Evolutionary conservation across 129 eudicot genomes (phyloP).

Genomic region (Tagetes patula): DNA sequence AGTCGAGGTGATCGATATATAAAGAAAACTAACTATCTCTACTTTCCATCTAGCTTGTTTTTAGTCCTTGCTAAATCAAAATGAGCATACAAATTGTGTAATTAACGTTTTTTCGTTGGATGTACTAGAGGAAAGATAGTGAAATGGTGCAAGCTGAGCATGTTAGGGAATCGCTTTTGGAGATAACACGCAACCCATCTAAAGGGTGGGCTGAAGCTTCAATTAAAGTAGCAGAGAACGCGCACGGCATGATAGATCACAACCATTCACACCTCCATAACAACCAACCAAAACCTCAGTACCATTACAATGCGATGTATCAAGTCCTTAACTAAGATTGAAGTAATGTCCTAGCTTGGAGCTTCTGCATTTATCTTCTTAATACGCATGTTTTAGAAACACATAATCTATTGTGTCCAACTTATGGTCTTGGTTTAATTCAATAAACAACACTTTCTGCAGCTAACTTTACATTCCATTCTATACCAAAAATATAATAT

Average conservation of each 20-base stretch:
- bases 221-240: constrained; percentile 41
- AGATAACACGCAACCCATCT: constrained; percentile 60
- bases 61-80: background rate
- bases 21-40: background rate
- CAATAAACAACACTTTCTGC: constrained; percentile 31
- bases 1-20: constrained; percentile 62
- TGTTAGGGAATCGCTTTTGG: constrained; percentile 78
- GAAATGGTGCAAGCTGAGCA: constrained; percentile 81
- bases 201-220: constrained; percentile 51
- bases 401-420: constrained; percentile 19
- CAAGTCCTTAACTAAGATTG: constrained; percentile 33
- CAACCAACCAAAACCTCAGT: constrained; percentile 36
- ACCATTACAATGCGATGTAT: constrained; percentile 38
- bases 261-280: constrained; percentile 41
- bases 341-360: background rate
- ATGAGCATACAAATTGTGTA: background rate
- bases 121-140: constrained; percentile 59
- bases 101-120: constrained; percentile 2
- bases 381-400: constrained; percentile 22
- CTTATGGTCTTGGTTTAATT: constrained; percentile 18
- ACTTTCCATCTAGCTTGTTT: background rate
- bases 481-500: background rate
- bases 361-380: constrained; percentile 20
- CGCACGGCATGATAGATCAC: constrained; percentile 33
- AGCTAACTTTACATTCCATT: background rate